Conservation (phyloP, 2,329 filamentous ascomycete species). For the Fusarium chlamydosporum region DNA sequence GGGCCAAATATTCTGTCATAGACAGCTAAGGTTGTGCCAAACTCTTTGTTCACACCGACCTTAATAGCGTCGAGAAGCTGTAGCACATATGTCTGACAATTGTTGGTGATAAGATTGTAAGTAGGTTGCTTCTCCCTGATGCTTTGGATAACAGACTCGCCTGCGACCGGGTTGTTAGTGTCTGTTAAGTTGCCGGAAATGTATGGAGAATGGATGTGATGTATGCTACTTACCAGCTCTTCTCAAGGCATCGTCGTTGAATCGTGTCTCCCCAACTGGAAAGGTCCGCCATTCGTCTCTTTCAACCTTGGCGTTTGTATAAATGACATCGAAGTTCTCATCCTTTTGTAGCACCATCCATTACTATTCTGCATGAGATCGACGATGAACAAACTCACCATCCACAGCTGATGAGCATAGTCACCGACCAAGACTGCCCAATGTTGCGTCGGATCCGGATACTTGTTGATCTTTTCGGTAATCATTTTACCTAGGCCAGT, state of each 20-base stretch:
- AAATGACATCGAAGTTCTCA: conserved; percentile 69
- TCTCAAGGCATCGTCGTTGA: conserved; percentile 67
- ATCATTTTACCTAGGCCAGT: conserved; percentile 69
- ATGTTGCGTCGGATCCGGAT: conserved; percentile 72
- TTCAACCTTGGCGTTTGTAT: conserved; percentile 65
- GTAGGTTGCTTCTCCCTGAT: conserved; percentile 64
- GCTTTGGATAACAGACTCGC: conserved; percentile 66
- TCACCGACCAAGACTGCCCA: conserved; percentile 71
- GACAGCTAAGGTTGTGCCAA: conserved; percentile 67
- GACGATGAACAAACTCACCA: conserved; percentile 56
- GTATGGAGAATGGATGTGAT: too few species aligned
- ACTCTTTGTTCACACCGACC: conserved; percentile 64
- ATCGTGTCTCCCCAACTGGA: conserved; percentile 65
- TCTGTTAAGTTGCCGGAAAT: rapidly evolving
- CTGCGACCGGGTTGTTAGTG: conserved; percentile 44
- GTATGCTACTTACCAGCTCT: conserved; percentile 58
- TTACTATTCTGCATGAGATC: rapidly evolving
- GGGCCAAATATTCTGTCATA: conserved; percentile 65
- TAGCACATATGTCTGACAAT: conserved; percentile 71
- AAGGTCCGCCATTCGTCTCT: conserved; percentile 66
- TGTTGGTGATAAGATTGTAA: conserved; percentile 72
- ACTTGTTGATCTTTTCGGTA: conserved; percentile 66
- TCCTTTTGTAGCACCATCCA: conserved; percentile 54
- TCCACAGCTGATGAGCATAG: conserved; percentile 71
- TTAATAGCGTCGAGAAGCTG: conserved; percentile 68